A percentile compares a stretch with the other conserved stretches of the same genome.
Evolutionary conservation across 2,329 filamentous ascomycete genomes (phyloP).

Genomic region (Chaetomiaceae sp.): DNA sequence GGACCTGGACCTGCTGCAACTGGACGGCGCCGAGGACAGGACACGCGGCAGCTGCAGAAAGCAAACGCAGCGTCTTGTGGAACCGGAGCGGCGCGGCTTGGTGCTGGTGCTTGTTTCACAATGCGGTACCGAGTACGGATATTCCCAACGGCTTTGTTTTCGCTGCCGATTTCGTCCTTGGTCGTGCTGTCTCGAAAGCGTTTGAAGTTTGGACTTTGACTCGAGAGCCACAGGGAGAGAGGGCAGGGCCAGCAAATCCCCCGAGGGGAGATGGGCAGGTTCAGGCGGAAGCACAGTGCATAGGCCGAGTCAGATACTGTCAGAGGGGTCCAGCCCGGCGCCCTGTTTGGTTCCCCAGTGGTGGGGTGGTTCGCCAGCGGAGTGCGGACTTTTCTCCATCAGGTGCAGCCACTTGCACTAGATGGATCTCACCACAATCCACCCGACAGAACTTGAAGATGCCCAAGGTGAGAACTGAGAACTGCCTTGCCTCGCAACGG

Average conservation of each 20-base stretch:
- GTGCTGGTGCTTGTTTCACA: conserved; percentile 5
- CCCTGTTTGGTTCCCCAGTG: neutral
- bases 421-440: too few relatives aligned
- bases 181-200: conserved; percentile 27
- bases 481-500: neutral
- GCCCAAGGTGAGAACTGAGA: too few relatives aligned
- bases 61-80: conserved; percentile 1
- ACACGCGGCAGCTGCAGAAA: neutral
- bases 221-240: conserved; percentile 14
- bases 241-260: conserved; percentile 1
- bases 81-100: neutral
- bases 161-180: conserved; percentile 4
- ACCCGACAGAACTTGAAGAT: too few relatives aligned
- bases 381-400: too few relatives aligned
- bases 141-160: conserved; percentile 5
- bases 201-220: conserved; percentile 30
- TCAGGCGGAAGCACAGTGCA: conserved; percentile 2
- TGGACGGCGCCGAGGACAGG: conserved; percentile 6
- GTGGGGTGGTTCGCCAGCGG: neutral
- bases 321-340: neutral
- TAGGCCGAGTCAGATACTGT: neutral
- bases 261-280: conserved; percentile 2
- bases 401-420: too few relatives aligned
- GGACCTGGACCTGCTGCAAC: conserved; percentile 9
- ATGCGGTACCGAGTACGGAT: too few relatives aligned